Percentiles rank a stretch among this genome's conserved stretches.
These are phyloP conservation scores for Solanum dulcamara DNA, from an alignment of 257 asterid genomes.

Conservation along the genomic window DNA sequence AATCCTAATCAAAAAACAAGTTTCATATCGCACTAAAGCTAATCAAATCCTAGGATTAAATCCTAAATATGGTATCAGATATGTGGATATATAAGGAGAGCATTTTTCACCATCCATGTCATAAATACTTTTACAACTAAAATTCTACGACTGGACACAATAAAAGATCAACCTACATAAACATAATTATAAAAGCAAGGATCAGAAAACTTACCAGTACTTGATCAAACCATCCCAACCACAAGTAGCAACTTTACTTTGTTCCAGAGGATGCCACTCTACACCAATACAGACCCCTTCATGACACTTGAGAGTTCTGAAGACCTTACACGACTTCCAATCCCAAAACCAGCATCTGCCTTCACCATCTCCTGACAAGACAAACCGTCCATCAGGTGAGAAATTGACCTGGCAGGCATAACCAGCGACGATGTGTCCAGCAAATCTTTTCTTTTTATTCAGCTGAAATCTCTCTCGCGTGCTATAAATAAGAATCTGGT, in stretches of 20 bases:
- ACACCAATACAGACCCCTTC: slow-evolving; percentile 90
- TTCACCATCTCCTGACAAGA: slow-evolving; percentile 96
- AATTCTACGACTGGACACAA: not conserved
- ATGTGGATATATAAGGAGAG: not conserved
- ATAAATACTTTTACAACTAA: not conserved
- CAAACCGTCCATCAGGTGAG: slow-evolving; percentile 96
- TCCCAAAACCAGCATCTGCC: slow-evolving; percentile 99
- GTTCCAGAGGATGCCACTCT: slow-evolving; percentile 99
- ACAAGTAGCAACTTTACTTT: slow-evolving; percentile 99
- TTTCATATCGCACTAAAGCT: not conserved
- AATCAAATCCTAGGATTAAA: not conserved
- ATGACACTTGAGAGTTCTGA: slow-evolving; percentile 88
- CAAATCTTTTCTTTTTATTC: slow-evolving; percentile 95
- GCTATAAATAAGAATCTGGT: slow-evolving; percentile 91
- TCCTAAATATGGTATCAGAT: not conserved
- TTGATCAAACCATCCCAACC: slow-evolving; percentile 99
- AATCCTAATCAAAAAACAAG: not conserved
- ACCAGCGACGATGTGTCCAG: slow-evolving; percentile 93
- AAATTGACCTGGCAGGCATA: slow-evolving; percentile 98
- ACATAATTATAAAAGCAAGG: slow-evolving; percentile 1
- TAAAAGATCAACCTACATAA: not conserved
- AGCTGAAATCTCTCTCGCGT: slow-evolving; percentile 94
- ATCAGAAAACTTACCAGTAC: slow-evolving; percentile 62
- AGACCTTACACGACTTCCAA: slow-evolving; percentile 98
- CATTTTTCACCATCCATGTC: not conserved